Evolutionary conservation across 2,329 filamentous ascomycete species (phyloP).

Genomic region (Calcarisporium arbuscula): DNA sequence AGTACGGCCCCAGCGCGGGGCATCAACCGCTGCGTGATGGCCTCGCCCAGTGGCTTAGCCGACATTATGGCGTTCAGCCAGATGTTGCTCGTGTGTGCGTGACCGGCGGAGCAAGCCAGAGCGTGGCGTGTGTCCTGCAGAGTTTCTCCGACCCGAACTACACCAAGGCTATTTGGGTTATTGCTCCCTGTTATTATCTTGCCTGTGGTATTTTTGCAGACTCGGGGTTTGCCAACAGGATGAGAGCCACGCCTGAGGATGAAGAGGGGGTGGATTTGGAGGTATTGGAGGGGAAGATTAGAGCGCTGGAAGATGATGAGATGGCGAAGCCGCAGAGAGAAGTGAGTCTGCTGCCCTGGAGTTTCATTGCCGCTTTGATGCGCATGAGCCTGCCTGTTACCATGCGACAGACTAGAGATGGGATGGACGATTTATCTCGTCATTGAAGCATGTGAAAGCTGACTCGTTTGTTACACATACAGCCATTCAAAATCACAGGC

Average conservation of each 20-base stretch:
- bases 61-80: conserved; percentile 45
- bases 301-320: conserved; percentile 21
- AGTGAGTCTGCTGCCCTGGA: conserved; percentile 4
- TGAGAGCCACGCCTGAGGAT: conserved; percentile 70
- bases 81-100: conserved; percentile 64
- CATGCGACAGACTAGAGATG: no score
- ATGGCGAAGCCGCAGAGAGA: conserved; percentile 8
- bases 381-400: no score
- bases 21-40: conserved; percentile 61
- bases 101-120: conserved; percentile 81
- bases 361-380: no score
- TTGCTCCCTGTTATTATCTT: conserved; percentile 79
- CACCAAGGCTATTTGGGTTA: conserved; percentile 72
- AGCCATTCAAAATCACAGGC: conserved; percentile 48
- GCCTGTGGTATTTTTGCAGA: conserved; percentile 82
- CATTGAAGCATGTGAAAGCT: no score
- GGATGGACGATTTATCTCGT: no score
- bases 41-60: conserved; percentile 63
- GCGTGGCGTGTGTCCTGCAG: conserved; percentile 67
- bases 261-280: conserved; percentile 68
- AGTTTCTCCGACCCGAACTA: conserved; percentile 74
- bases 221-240: conserved; percentile 60
- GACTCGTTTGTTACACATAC: neutral
- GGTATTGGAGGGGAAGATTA: conserved; percentile 28
- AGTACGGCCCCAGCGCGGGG: conserved; percentile 75